Conservation (phyloP, 768 basidiomycete genomes). For the Pleurotus platypus region DNA sequence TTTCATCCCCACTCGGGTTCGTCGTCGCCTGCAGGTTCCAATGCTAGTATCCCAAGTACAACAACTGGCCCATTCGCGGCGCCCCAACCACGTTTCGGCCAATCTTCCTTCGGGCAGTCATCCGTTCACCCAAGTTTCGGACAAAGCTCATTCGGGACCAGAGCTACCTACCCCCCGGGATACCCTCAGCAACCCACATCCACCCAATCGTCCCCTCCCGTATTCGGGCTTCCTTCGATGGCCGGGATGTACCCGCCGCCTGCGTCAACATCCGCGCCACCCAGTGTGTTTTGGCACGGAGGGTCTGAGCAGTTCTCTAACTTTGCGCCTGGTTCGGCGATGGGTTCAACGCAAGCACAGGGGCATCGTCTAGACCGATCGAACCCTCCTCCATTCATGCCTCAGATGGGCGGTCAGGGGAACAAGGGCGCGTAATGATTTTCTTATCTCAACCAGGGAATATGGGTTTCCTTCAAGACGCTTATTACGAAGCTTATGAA, state of each 20-base stretch:
- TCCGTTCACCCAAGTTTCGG: not conserved
- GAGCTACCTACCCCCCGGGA: not conserved
- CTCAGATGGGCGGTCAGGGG: not conserved
- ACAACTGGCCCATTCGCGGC: not conserved
- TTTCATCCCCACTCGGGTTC: not conserved
- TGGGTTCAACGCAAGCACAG: not conserved
- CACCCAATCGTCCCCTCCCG: not conserved
- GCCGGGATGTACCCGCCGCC: not conserved
- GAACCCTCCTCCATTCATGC: not conserved
- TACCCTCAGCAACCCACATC: not conserved
- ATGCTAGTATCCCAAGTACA: not conserved
- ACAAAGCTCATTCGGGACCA: slow-evolving; percentile 2
- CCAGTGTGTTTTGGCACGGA: not conserved
- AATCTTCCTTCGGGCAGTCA: slow-evolving; percentile 1
- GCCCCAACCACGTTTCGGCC: not conserved
- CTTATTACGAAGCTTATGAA: not conserved
- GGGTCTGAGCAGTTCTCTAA: not conserved
- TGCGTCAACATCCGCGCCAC: not conserved
- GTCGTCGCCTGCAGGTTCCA: not conserved
- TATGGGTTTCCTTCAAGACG: not conserved
- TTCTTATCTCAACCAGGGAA: not conserved
- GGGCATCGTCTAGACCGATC: slow-evolving; percentile 1
- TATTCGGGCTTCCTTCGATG: not conserved
- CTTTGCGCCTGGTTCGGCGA: not conserved
- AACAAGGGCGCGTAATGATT: not conserved